Base-by-base conservation (phyloP, 139 green algal genomes). In the Trebouxia sp. region DNA sequence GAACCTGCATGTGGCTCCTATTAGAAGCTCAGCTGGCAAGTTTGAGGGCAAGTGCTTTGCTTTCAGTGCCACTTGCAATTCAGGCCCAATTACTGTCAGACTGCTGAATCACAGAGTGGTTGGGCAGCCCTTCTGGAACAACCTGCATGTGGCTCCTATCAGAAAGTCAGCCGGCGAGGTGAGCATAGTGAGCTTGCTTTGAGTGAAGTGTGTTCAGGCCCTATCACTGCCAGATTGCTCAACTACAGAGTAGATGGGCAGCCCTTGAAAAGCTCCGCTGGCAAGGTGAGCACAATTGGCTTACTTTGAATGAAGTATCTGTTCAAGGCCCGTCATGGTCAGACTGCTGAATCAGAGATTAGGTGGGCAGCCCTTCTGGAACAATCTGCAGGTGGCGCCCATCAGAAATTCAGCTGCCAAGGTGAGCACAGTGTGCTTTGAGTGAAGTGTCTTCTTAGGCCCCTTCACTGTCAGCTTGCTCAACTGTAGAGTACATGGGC, bases 21-120 rank as follows among this genome's bases (percentile, higher is more conserved):
- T 94, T 32, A 80, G 89, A 2, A 84, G 88, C 50, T 78, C 87
- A 6, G 80, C 83, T 62, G 85, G 85, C 1, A 30, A 75, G 77
- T 56, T n/a, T 82, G 58, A 51, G 22, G 53, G n/a, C 3, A 5
- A 22, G 50, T 28, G 5, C 50, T 58, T 22, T 58, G 50, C 50
- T 15, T 28, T 58, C 20, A 12, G 15, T 17, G 50, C 26, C 20
- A 22, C 14, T 12, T 12, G 12, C 15, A 15, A 26, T 26, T 15
- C 15, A 56, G 48, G 75, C 3, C n/a, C 91, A 1, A 51, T 86
- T 15, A 91, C 83, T 20, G 79, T 83, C 42, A 53, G 50, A 12
- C 81, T 94, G 74, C 81, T 92, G 9, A 94, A 94, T 77, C 93
- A 93, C 86, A 79, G 39, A 35, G 78, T 87, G 20, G 82, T 88